Base-by-base conservation (phyloP, 768 basidiomycete genomes). In the Podaxis mareebaensis region DNA sequence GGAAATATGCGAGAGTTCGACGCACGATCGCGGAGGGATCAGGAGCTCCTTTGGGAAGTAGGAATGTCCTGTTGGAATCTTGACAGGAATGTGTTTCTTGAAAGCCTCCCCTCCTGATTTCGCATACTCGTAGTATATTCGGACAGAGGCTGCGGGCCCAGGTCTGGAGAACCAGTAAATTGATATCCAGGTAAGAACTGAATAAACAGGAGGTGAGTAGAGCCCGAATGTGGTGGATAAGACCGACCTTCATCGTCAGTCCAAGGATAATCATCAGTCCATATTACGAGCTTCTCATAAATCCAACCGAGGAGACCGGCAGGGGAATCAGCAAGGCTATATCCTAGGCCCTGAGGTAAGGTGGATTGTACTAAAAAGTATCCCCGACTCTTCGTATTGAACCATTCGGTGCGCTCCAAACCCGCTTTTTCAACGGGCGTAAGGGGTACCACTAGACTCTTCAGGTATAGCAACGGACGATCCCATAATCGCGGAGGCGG, bases 161-260 rank as follows among this genome's bases (percentile, higher is more conserved):
- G 81, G 77, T 7, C 79, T 77, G 4, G 86, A 87, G 74, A 86
- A 85, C 77, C 78, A 82, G 67, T 83, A 86, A 11, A 85, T 75
- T 2, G 84, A 85, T n/a, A 86, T 71, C 85, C 85, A 87, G 0
- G 83, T 85, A 24, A 87, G 66, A 4, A 86, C 85, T 87, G 3
- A 12, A 49, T 33, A 3, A 24, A 24, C 15, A 7, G 12, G 51
- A 38, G 13, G 3, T 24, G 49, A 26, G 26, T 28, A 24, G 22
- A 11, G 3, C 15, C 4, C 20, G n/a, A 20, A 22, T 4, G 11
- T 24, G 49, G 11, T 13, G 28, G 4, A 26, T 11, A 8, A 8
- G 26, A 20, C 62, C 2, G 26, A 79, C 85, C 75, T 72, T 86
- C 84, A 30, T 86, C 85, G 56, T 86, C 83, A 12, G 76, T 74